Evolutionary conservation across 2,329 filamentous ascomycete genomes (phyloP), one percentile per base, ranked within the genome.

Genomic region (Pseudogymnoascus sp.): DNA sequence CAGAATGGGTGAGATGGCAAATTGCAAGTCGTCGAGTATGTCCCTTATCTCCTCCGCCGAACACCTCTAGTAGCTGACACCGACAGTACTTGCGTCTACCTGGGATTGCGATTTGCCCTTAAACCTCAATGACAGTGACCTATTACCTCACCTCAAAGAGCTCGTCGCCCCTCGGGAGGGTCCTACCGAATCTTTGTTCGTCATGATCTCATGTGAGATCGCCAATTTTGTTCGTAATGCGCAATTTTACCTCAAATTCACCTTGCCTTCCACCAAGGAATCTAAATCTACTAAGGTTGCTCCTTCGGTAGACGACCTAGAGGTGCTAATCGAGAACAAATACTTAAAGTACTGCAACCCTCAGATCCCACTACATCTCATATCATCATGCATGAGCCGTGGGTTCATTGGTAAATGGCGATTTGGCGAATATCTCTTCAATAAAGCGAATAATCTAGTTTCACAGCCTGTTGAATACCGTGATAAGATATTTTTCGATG

Each of bases 1-100:
- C 64, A 85, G 88, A 22, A 82, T 90, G 38, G 81, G 85, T 62
- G 88, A 91, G 71, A 82, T 90, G 72, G 81, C 84, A 3, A 82
- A 83, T 58, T 83, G 69, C 62, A 77, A 73, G 64, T 68, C 67
- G 8, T 30, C 28, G 28, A 30, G 28, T 30, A 30, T 30, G 28
- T 30, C 28, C 28, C 28, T 30, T 8, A 30, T 30, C 28, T 30
- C 28, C 5, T 30, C 28, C 28, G 5, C 7, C 28, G 28, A 30
- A 1, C 2, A 30, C 28, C 28, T 30, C 28, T 30, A 30, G 28
- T 30, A 30, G 19, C 19, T 19, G 19, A 30, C 28, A 30, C 28
- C 28, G 28, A 63, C 71, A 1, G 70, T 66, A 2, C 63, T 81
- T 12, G 64, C 66, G 64, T 77, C 78, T 1, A 75, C 72, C 1